Conservation (phyloP, 495 filamentous ascomycete genomes). For the Penicillium egyptiacum region DNA sequence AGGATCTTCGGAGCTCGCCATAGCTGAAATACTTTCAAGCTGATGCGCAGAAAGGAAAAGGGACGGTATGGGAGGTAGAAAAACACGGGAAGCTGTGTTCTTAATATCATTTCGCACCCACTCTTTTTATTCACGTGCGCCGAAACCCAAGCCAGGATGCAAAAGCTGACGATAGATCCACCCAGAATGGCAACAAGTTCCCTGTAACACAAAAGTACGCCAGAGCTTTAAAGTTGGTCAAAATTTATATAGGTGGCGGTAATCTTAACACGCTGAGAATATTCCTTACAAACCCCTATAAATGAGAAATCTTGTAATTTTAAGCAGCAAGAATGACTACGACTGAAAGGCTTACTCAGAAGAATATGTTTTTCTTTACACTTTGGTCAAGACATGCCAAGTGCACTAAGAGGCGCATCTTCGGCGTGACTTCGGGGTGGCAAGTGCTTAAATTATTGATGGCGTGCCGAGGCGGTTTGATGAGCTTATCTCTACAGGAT, state of each 20-base stretch:
- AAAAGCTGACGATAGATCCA: constrained; percentile 7
- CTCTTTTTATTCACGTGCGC: neutral
- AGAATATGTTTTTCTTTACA: neutral
- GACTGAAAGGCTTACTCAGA: neutral
- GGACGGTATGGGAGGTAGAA: neutral
- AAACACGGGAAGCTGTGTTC: neutral
- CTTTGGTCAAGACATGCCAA: neutral
- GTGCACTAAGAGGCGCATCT: constrained; percentile 3
- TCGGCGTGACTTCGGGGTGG: constrained; percentile 12
- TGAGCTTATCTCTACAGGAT: constrained; percentile 8
- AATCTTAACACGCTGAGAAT: no score
- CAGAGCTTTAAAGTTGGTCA: neutral
- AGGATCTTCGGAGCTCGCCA: constrained; percentile 5
- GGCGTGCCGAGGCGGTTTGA: constrained; percentile 7
- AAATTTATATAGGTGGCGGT: neutral
- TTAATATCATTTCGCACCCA: neutral
- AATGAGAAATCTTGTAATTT: no score
- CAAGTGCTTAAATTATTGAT: constrained; percentile 2
- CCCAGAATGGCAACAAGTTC: neutral
- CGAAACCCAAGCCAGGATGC: neutral
- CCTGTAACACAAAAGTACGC: neutral
- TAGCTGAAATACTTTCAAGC: neutral
- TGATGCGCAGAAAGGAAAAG: neutral
- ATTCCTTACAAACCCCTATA: no score
- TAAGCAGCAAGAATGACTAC: neutral